Conservation (phyloP, 2,329 filamentous ascomycete species). For the Fusarium papillatum region DNA sequence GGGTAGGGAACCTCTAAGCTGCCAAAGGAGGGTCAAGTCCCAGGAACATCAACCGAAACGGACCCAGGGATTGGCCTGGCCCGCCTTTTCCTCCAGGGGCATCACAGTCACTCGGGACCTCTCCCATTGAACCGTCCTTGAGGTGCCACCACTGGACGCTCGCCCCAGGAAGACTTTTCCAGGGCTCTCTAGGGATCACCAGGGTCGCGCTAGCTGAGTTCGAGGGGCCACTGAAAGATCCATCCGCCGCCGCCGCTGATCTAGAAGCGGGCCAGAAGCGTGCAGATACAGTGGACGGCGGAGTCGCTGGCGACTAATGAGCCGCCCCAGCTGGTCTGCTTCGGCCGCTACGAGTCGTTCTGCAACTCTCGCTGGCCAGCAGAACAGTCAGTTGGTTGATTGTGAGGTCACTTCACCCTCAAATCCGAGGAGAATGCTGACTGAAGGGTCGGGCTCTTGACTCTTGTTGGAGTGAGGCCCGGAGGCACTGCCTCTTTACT, state of each 20-base stretch:
- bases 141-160: constrained; percentile 23
- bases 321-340: constrained; percentile 38
- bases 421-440: constrained; percentile 4
- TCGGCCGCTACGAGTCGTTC: constrained; percentile 43
- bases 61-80: constrained; percentile 36
- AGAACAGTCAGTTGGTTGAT: constrained; percentile 7
- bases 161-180: constrained; percentile 17
- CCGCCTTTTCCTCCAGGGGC: constrained; percentile 31
- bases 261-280: constrained; percentile 49
- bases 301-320: constrained; percentile 43
- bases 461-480: constrained; percentile 25
- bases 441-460: constrained; percentile 9
- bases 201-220: constrained; percentile 28
- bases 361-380: constrained; percentile 35
- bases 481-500: not conserved
- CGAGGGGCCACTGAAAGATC: constrained; percentile 33
- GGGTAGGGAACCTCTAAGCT: constrained; percentile 20
- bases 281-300: constrained; percentile 36
- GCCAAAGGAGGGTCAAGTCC: constrained; percentile 34
- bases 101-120: constrained; percentile 29
- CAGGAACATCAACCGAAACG: constrained; percentile 39
- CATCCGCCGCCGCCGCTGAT: constrained; percentile 45
- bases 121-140: constrained; percentile 11
- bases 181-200: constrained; percentile 32
- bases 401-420: constrained; percentile 29